Conservation (phyloP, 2,329 filamentous ascomycete genomes). For the Alternaria triticimaculans region DNA sequence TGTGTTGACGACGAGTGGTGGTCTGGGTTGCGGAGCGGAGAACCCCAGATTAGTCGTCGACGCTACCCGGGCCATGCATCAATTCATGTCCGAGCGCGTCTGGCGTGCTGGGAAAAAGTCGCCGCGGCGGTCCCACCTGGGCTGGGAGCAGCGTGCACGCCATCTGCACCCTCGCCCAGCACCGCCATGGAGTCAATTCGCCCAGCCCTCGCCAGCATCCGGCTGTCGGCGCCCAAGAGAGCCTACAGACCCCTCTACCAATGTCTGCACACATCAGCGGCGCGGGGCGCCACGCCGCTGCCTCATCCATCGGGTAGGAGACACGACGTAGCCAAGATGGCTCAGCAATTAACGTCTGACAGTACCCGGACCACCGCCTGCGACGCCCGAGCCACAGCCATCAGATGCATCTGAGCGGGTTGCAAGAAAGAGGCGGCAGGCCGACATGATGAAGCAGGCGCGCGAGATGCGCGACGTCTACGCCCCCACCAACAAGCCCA, state of each 20-base stretch:
- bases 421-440: constrained; percentile 58
- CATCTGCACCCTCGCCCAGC: not conserved
- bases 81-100: not conserved
- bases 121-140: constrained; percentile 2
- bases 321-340: not conserved
- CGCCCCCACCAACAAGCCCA: constrained; percentile 49
- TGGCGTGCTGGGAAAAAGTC: constrained; percentile 2
- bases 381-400: constrained; percentile 59
- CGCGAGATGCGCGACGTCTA: constrained; percentile 51
- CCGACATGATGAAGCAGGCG: constrained; percentile 56
- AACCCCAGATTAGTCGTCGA: constrained; percentile 15
- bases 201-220: constrained; percentile 31
- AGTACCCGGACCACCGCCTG: constrained; percentile 66
- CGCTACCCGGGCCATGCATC: not conserved
- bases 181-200: constrained; percentile 39
- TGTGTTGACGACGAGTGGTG: constrained; percentile 1
- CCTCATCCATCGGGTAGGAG: constrained; percentile 56
- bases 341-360: constrained; percentile 2
- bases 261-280: constrained; percentile 52
- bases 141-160: not conserved
- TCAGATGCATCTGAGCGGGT: constrained; percentile 57
- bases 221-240: constrained; percentile 23
- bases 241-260: constrained; percentile 35
- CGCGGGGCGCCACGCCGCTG: constrained; percentile 61
- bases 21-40: constrained; percentile 12